Evolutionary conservation across 2,329 filamentous ascomycete genomes (phyloP).

Genomic region (Pseudogymnoascus sp.): DNA sequence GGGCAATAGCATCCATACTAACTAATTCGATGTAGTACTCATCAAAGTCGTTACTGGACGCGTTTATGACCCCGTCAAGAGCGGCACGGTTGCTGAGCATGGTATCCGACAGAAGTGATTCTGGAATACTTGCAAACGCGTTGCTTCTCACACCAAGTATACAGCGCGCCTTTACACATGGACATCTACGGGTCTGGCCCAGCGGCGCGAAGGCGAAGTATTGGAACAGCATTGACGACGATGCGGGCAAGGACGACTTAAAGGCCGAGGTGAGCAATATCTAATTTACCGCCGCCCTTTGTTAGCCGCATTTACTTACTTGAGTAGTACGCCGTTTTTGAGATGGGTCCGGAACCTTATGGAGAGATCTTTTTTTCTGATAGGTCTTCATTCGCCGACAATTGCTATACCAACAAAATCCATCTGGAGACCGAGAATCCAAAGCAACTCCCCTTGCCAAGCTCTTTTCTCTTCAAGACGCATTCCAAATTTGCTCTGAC

Average conservation of each 20-base stretch:
- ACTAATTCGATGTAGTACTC: neutral
- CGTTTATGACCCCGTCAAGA: neutral
- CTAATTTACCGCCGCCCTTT: neutral
- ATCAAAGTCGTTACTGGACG: neutral
- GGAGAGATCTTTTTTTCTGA: too few relatives aligned
- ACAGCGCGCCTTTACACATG: neutral
- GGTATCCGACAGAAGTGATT: neutral
- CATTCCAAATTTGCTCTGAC: neutral
- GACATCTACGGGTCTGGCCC: neutral
- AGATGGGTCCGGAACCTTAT: too few relatives aligned
- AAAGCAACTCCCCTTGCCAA: neutral
- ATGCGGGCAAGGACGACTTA: neutral
- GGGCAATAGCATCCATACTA: too few relatives aligned
- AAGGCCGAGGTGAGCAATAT: neutral
- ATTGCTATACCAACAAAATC: too few relatives aligned
- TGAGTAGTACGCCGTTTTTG: too few relatives aligned
- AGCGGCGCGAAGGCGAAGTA: neutral
- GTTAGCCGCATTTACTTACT: neutral
- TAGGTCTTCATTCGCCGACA: too few relatives aligned
- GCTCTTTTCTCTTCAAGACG: neutral
- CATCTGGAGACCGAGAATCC: neutral
- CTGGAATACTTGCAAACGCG: neutral
- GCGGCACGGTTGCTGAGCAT: neutral
- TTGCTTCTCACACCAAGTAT: neutral
- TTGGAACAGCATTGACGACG: neutral